Conservation (phyloP, 2,329 filamentous ascomycete genomes). For the Blumeriella jaapii region DNA sequence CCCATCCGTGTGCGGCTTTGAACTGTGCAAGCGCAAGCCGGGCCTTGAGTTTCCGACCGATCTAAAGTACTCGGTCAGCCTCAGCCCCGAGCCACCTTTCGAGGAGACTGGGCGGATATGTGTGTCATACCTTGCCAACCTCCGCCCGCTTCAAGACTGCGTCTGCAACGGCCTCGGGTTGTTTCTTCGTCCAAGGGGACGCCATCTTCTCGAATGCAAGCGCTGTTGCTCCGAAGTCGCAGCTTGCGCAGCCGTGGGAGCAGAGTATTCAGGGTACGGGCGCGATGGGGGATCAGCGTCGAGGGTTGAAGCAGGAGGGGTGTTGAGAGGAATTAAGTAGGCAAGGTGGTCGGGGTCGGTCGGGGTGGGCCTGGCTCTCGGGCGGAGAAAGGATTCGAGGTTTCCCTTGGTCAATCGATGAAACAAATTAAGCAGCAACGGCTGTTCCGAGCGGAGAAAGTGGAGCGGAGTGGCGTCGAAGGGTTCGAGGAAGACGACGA, state of each 20-base stretch:
- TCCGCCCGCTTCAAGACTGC: conserved; percentile 62
- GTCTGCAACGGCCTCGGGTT: conserved; percentile 53
- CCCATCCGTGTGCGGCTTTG: conserved; percentile 93
- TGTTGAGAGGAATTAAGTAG: no score
- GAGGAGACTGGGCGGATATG: conserved; percentile 12
- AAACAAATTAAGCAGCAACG: no score
- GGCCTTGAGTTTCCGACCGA: conserved; percentile 85
- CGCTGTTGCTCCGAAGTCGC: background rate
- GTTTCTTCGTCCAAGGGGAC: conserved; percentile 47
- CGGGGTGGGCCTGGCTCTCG: no score
- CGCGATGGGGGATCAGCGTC: no score
- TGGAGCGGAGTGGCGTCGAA: no score
- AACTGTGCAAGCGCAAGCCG: conserved; percentile 91
- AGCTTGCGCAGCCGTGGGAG: background rate
- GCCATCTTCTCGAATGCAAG: conserved; percentile 34
- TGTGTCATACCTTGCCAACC: conserved; percentile 60
- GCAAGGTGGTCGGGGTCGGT: no score
- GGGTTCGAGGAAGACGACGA: no score
- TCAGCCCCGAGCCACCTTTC: conserved; percentile 12
- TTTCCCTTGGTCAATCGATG: no score
- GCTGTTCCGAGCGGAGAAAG: no score
- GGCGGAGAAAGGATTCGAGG: no score
- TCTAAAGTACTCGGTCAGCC: conserved; percentile 43
- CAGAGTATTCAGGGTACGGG: no score
- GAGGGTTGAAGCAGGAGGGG: no score